Evolutionary conservation across 2,329 filamentous ascomycete species (phyloP), one percentile per base, ranked within the genome.

Genomic region (Cladosporium phlei): DNA sequence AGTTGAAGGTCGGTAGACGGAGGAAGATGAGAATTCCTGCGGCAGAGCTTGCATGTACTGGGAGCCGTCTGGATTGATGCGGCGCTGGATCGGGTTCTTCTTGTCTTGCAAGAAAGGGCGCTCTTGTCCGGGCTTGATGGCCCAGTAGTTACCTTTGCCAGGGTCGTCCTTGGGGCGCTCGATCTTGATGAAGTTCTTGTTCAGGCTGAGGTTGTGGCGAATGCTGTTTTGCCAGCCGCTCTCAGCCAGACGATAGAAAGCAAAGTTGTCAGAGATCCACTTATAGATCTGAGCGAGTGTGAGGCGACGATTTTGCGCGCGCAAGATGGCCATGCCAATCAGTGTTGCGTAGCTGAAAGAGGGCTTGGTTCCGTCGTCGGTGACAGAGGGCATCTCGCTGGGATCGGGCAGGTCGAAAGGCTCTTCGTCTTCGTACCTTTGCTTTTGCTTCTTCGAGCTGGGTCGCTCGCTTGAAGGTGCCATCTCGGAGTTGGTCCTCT

Each of bases 161-260:
- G 91, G 90, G 60, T 97, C 93, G 63, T 96, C 90, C 74, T 97
- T 97, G 48, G 90, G 89, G 49, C 93, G 80, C 67, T 96, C 90
- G 62, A 95, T 86, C 71, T 97, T 97, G 64, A 90, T 83, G 62
- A 97, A 97, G 37, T 87, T 88, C 70, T 97, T 97, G 75, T 96
- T 95, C 34, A 98, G 75, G 62, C 90, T 96, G 25, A 98, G 80
- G 59, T 98, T 98, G 69, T 98, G 93, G 25, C 93, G 86, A 65
- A 98, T 98, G 71, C 93, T 97, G 68, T 98, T 98, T 69, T 97
- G 91, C 93, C 93, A 98, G 53, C 93, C 91, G 9, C 86, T 82
- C 59, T 96, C 89, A 47, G 83, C 79, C 33, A 82, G 79, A 56
- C 80, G 83, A 72, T 97, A 98, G 69, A 91, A 96, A 4, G 80